Conservation (phyloP, 2,329 filamentous ascomycete species). For the Aureobasidium uvarum region DNA sequence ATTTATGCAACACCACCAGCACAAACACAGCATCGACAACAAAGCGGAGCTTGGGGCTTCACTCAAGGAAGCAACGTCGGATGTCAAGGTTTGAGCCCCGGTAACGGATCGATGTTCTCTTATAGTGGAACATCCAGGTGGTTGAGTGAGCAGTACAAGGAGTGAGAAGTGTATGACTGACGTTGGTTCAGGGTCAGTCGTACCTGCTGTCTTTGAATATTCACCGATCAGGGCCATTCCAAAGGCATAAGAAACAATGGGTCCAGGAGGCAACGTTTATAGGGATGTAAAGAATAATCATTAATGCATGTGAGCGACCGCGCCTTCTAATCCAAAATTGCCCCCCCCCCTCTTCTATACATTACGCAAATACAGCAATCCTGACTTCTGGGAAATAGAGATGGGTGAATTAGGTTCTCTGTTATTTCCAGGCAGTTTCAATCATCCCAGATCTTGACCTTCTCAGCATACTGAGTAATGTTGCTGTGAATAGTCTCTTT, state of each 20-base stretch:
- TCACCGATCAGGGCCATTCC: too few relatives aligned
- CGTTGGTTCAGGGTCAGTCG: too few relatives aligned
- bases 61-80: too few relatives aligned
- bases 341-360: neutral
- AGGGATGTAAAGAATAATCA: neutral
- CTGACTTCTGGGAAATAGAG: neutral
- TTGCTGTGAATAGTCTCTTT: conserved; percentile 74
- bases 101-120: neutral
- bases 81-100: too few relatives aligned
- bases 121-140: neutral
- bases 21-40: too few relatives aligned
- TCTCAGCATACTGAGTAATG: conserved; percentile 77
- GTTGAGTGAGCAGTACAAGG: too few relatives aligned
- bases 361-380: neutral
- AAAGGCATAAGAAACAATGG: too few relatives aligned
- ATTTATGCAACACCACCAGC: too few relatives aligned
- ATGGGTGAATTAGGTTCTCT: neutral
- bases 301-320: neutral
- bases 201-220: too few relatives aligned
- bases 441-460: conserved; percentile 78
- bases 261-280: neutral
- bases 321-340: neutral
- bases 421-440: neutral
- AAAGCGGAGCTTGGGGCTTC: too few relatives aligned
- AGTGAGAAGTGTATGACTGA: neutral